phyloP scores from a whole-genome alignment of 805 yeast genomes.

The Yarrowia sp. region DNA sequence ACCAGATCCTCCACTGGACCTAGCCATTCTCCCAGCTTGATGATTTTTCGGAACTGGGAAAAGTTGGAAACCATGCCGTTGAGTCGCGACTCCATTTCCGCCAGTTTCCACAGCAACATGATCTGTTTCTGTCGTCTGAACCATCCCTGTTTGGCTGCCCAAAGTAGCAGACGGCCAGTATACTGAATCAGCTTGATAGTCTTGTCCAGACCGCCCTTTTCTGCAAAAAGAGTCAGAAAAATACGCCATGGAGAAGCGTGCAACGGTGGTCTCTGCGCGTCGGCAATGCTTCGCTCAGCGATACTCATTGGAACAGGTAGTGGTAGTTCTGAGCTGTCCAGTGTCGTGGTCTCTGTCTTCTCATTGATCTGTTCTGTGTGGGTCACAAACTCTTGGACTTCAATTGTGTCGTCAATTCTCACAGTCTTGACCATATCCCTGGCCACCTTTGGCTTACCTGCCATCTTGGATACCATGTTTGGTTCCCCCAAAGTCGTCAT shows the following conservation, averaged over 20 bases:
- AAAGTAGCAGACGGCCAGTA: constrained; percentile 31
- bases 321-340: not conserved
- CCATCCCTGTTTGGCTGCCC: constrained; percentile 22
- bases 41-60: constrained; percentile 35
- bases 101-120: not conserved
- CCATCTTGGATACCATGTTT: not conserved
- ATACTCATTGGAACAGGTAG: not conserved
- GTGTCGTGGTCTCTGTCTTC: not conserved
- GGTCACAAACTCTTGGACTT: not conserved
- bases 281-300: not conserved
- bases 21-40: constrained; percentile 36
- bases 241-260: constrained; percentile 1
- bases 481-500: constrained; percentile 19
- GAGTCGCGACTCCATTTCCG: constrained; percentile 19
- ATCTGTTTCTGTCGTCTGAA: not conserved
- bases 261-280: not conserved
- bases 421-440: not conserved
- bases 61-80: constrained; percentile 32
- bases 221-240: constrained; percentile 1
- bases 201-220: constrained; percentile 26
- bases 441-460: not conserved
- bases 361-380: not conserved
- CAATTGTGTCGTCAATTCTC: not conserved
- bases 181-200: constrained; percentile 36
- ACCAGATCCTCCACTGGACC: constrained; percentile 26